Conservation (phyloP, 768 basidiomycete species). For the Amyloporia xantha region DNA sequence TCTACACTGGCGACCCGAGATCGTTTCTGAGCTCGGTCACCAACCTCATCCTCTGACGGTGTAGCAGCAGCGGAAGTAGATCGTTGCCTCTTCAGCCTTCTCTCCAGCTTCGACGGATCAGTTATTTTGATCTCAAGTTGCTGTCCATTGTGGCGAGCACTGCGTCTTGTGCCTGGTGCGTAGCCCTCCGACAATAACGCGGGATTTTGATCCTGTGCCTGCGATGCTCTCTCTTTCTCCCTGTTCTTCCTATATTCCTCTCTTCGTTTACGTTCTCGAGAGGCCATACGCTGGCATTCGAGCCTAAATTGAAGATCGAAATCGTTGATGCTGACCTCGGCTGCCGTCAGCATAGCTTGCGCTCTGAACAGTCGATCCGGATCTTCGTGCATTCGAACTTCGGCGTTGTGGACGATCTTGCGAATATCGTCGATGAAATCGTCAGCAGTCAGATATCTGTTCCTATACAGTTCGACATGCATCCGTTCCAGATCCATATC, state of each 20-base stretch:
- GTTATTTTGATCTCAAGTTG: slow-evolving; percentile 67
- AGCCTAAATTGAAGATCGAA: slow-evolving; percentile 71
- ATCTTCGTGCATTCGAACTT: slow-evolving; percentile 53
- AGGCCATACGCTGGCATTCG: slow-evolving; percentile 88
- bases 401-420: slow-evolving; percentile 75
- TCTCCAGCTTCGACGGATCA: slow-evolving; percentile 59
- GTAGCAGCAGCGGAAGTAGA: slow-evolving; percentile 47
- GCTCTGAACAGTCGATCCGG: slow-evolving; percentile 73
- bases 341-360: slow-evolving; percentile 82
- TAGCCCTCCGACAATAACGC: slow-evolving; percentile 20
- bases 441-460: slow-evolving; percentile 79
- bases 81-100: slow-evolving; percentile 66
- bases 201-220: slow-evolving; percentile 24
- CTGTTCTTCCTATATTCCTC: slow-evolving; percentile 35
- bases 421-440: slow-evolving; percentile 81
- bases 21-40: slow-evolving; percentile 51
- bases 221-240: slow-evolving; percentile 25
- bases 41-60: slow-evolving; percentile 47
- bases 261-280: slow-evolving; percentile 59
- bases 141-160: slow-evolving; percentile 67
- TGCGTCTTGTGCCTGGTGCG: slow-evolving; percentile 55
- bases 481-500: slow-evolving; percentile 92
- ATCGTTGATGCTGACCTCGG: slow-evolving; percentile 80
- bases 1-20: slow-evolving; percentile 34
- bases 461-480: slow-evolving; percentile 77